Evolutionary conservation across 2,329 filamentous ascomycete genomes (phyloP), one percentile per base, ranked within the genome.

Genomic region (Xylariaceae sp.): DNA sequence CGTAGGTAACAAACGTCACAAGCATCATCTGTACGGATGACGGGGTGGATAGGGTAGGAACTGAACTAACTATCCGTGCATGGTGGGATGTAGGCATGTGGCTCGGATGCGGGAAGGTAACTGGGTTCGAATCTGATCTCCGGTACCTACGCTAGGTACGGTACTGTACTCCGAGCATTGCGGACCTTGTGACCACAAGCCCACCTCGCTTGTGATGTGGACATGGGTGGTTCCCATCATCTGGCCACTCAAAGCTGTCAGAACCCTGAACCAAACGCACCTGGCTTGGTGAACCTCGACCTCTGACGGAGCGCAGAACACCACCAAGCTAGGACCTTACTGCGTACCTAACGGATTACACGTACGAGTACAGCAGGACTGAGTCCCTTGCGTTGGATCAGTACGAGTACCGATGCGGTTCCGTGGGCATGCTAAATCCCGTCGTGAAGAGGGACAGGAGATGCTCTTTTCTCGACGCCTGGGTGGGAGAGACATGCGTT

Each of bases 131-230:
- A 45, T 45, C 13, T 45, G 41, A 49, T 49, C 15, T 49, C 47
- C 11, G 18, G 41, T 45, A 45, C 41, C n/a, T 13, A 45, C 41
- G n/a, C 41, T 45, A 45, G 13, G 41, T 15, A 45, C 13, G 41
- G 41, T 48, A 39, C 39, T 52, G 34, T 63, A 65, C 64, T 60
- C 57, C 53, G 58, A 57, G 50, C 35, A 52, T 13, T 53, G 37
- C 37, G 56, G 54, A 62, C 56, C 64, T 64, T 66, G 64, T 66
- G 64, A 66, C 62, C 64, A 51, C n/a, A 60, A 58, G 55, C 41
- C 62, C 62, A 63, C 62, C 55, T 62, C 10, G 34, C 13, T 49
- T 60, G 55, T 64, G 64, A 55, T 56, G 17, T 17, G 11, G 44
- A 55, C 52, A 60, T 13, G 58, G 58, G 35, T 48, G 37, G 13